These are phyloP conservation scores for Saccharomycopsis capsularis DNA, from an alignment of 805 yeast species.

Conservation along the genomic window DNA sequence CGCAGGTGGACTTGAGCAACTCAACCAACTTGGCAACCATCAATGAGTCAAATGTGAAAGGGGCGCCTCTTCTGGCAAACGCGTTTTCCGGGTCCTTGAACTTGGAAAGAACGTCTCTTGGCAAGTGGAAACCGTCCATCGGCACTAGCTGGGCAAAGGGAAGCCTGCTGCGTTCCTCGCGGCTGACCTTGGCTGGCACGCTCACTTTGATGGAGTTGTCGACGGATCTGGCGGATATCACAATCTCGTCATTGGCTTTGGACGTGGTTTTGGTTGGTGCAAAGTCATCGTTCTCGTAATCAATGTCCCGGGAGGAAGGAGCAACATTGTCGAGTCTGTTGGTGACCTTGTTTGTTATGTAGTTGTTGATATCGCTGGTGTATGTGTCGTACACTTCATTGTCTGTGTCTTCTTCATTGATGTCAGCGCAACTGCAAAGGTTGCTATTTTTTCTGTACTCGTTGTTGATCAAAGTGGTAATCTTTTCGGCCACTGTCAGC, in stretches of 20 bases:
- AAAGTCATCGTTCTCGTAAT: conserved; percentile 11
- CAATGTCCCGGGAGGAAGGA: not conserved
- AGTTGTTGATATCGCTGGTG: not conserved
- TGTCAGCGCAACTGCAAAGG: not conserved
- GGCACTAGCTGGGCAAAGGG: conserved; percentile 48
- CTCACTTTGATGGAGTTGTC: conserved; percentile 22
- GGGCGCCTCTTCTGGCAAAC: conserved; percentile 68
- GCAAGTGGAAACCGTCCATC: conserved; percentile 76
- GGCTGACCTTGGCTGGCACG: conserved; percentile 1
- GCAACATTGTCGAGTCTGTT: not conserved
- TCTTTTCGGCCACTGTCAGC: conserved; percentile 50
- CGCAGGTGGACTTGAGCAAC: conserved; percentile 28
- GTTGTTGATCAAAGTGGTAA: conserved; percentile 38
- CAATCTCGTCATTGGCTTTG: conserved; percentile 4
- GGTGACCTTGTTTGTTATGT: conserved; percentile 2
- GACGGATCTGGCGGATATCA: conserved; percentile 23
- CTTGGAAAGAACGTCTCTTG: conserved; percentile 38
- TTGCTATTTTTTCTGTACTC: conserved; percentile 20
- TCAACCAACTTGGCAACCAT: conserved; percentile 33
- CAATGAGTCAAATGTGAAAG: conserved; percentile 71
- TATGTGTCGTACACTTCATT: not conserved
- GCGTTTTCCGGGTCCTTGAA: conserved; percentile 55
- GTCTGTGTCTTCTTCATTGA: not conserved
- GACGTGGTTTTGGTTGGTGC: conserved; percentile 1
- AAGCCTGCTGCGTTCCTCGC: too few species aligned